Conservation (phyloP, 768 basidiomycete genomes). For the Epithele typhae region DNA sequence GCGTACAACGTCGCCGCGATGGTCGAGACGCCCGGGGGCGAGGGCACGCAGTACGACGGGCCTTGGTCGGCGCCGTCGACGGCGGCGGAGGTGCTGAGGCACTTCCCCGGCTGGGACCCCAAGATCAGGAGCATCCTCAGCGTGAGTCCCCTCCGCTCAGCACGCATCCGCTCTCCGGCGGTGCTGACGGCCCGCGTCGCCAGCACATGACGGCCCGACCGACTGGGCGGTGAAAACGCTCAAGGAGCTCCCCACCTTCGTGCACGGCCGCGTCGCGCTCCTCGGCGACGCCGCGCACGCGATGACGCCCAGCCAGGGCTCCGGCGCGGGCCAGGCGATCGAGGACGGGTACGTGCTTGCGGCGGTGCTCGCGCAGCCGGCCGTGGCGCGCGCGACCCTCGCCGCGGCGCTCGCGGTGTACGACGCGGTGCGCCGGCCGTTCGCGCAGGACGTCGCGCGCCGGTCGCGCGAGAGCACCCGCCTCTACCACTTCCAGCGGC, state of each 20-base stretch:
- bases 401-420: slow-evolving; percentile 25
- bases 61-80: too few relatives aligned
- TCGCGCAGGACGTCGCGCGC: slow-evolving; percentile 20
- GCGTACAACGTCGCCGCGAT: too few relatives aligned
- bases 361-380: too few relatives aligned
- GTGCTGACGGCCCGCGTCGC: too few relatives aligned
- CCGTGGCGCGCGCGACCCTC: slow-evolving; percentile 1
- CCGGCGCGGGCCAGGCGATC: slow-evolving; percentile 48
- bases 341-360: slow-evolving; percentile 21
- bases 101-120: too few relatives aligned
- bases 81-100: too few relatives aligned
- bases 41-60: too few relatives aligned
- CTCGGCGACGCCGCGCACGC: slow-evolving; percentile 35
- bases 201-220: too few relatives aligned
- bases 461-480: slow-evolving; percentile 16
- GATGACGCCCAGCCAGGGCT: slow-evolving; percentile 42
- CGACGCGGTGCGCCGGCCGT: slow-evolving; percentile 28
- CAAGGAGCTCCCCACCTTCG: slow-evolving; percentile 15
- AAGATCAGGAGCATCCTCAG: too few relatives aligned
- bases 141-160: too few relatives aligned
- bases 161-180: too few relatives aligned
- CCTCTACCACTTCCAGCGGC: slow-evolving; percentile 20
- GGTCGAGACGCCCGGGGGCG: too few relatives aligned
- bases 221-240: slow-evolving; percentile 20
- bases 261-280: slow-evolving; percentile 18